Conservation (phyloP, 2,329 filamentous ascomycete species). For the Aspergillus terreus region DNA sequence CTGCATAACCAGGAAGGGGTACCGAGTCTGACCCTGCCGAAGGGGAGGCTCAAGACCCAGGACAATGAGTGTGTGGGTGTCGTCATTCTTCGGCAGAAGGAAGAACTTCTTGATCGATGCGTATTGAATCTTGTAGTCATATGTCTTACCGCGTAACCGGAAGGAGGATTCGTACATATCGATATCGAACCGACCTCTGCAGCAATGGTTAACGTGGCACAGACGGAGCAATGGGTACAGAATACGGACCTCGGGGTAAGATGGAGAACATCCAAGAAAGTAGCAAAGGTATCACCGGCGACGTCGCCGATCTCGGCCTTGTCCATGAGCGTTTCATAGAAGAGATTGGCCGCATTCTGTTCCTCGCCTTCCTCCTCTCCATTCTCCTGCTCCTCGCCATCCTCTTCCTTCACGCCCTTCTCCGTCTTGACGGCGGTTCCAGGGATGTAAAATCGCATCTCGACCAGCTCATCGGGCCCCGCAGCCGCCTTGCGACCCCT, state of each 20-base stretch:
- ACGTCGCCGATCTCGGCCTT: conserved; percentile 99
- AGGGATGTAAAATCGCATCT: conserved; percentile 98
- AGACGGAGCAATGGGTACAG: conserved; percentile 6
- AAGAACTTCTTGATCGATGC: conserved; percentile 98
- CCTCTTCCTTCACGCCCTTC: conserved; percentile 61
- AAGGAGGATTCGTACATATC: conserved; percentile 99
- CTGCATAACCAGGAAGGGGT: conserved; percentile 98
- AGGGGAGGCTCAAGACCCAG: conserved; percentile 92
- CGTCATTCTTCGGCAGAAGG: conserved; percentile 96
- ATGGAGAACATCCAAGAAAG: conserved; percentile 93
- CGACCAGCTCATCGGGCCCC: conserved; percentile 86
- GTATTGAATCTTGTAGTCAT: conserved; percentile 99
- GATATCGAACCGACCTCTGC: conserved; percentile 96
- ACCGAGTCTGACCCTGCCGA: conserved; percentile 93
- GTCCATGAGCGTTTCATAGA: conserved; percentile 96
- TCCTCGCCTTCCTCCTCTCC: conserved; percentile 69
- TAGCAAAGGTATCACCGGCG: conserved; percentile 96
- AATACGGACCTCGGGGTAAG: conserved; percentile 76
- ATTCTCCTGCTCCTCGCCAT: conserved; percentile 59
- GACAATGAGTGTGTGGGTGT: conserved; percentile 90
- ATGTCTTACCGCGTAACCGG: conserved; percentile 94
- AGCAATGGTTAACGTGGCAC: conserved; percentile 13
- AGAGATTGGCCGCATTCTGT: conserved; percentile 93
- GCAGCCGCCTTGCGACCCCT: conserved; percentile 87
- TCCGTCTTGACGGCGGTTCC: conserved; percentile 73